Evolutionary conservation across 352 stramenopile species (phyloP), one percentile per base, ranked within the genome.

Genomic region (Phytopythium ostracodes): DNA sequence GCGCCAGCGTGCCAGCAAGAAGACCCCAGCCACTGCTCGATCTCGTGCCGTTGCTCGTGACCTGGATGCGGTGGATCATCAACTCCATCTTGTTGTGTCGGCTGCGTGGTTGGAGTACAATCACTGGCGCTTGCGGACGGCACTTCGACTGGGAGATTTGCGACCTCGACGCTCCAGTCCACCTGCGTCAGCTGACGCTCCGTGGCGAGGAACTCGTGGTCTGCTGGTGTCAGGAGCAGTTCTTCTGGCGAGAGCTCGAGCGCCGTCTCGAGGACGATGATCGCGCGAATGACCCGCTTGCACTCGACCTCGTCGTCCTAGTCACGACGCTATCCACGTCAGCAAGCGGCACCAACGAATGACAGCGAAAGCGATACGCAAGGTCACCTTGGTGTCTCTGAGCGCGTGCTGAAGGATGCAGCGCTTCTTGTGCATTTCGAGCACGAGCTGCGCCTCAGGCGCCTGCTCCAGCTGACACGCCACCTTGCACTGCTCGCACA

Each of bases 381-480:
- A 42, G 46, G 0, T 35, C 29, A 74, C 69, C 64, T 79, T 61
- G 12, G 76, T 91, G 57, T 81, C 73, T 11, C 68, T 55, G 50
- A 87, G 66, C 18, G 76, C 62, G 56, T 71, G 74, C 53, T 91
- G 75, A 44, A 91, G 88, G 31, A 87, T 66, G 24, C 79, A 68
- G 18, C 79, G 77, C 63, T 89, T 91, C 59, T 77, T 84, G 70
- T 91, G 81, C 73, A 89, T 89, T 52, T 91, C 79, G 15, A 77
- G 60, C 33, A 86, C 59, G 25, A 91, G 65, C n/a, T 73, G 61
- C 11, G 75, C 70, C 24, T 64, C 62, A 1, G 76, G 65, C 15
- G 81, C 65, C 46, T 67, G 61, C 65, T 82, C 77, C 24, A 88
- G 59, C 10, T 72, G 64, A 50, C 81, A 79, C n/a, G 60, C 68